Evolutionary conservation across 2,329 filamentous ascomycete species (phyloP), one percentile per base, ranked within the genome.

Genomic region (Cryoendolithus antarcticus): DNA sequence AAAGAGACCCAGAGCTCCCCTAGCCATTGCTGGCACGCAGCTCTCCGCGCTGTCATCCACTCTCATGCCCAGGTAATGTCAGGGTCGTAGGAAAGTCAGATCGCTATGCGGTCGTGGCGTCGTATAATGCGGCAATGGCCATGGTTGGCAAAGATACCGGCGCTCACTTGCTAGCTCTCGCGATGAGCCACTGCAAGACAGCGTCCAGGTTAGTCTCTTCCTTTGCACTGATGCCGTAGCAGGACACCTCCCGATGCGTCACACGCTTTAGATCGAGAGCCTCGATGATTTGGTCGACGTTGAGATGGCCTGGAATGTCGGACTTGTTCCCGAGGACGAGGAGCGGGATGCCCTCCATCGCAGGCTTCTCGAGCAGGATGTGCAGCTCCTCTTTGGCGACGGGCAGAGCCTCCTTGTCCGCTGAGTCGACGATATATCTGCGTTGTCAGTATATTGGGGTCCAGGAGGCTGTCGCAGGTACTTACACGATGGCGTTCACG

Each of bases 151-250:
- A n/a, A n/a, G n/a, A n/a, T n/a, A n/a, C n/a, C n/a, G n/a, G n/a
- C n/a, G 28, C 13, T 48, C 50, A 86, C 65, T 80, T 80, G 58
- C 72, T 85, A 47, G 86, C 81, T 61, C 84, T 82, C 51, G 86
- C 89, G 62, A 98, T 89, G 60, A 98, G 70, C 84, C 91, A 98
- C 60, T 94, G 84, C 54, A 98, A 71, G 38, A 98, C 91, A 5
- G 89, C 91, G 58, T 98, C 89, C 48, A 98, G 77, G 65, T 98
- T 98, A 42, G 89, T 98, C 66, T 98, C 91, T 61, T 96, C 89
- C 64, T 96, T 96, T 44, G 89, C 91, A 61, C 88, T 95, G 66
- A 98, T 95, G 45, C 89, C 89, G 63, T 98, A 98, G 66, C 91
- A 96, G 66, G 86, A 94, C 52, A 98, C 89, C 63, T 98, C 91